Evolutionary conservation across 2,329 filamentous ascomycete species (phyloP).

Genomic region (Fusarium sp.): DNA sequence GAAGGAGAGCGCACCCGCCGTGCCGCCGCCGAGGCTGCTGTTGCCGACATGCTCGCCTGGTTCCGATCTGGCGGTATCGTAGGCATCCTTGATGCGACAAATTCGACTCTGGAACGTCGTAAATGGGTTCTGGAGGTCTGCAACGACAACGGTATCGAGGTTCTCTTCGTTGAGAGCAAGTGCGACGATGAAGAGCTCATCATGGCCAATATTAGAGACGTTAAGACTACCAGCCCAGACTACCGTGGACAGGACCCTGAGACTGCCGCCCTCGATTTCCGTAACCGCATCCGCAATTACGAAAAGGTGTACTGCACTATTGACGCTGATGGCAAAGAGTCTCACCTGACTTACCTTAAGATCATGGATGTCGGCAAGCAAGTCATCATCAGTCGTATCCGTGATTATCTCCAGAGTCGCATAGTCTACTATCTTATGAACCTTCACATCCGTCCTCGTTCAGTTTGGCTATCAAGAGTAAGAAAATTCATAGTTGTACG

Average conservation of each 20-base stretch:
- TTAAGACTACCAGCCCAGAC: conserved; percentile 96
- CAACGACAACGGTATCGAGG: conserved; percentile 81
- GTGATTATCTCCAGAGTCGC: conserved; percentile 95
- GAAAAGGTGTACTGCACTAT: conserved; percentile 97
- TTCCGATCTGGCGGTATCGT: conserved; percentile 86
- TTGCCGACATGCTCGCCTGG: conserved; percentile 95
- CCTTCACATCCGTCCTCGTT: conserved; percentile 94
- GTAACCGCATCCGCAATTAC: conserved; percentile 94
- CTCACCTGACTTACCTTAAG: conserved; percentile 92
- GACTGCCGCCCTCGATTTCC: conserved; percentile 88
- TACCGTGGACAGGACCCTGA: conserved; percentile 96
- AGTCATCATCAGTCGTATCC: conserved; percentile 97
- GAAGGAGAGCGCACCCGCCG: conserved; percentile 91
- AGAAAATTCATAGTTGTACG: conserved; percentile 51
- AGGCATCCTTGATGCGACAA: conserved; percentile 95
- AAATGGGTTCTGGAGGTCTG: conserved; percentile 92
- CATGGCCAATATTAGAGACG: conserved; percentile 97
- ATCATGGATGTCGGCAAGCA: conserved; percentile 96
- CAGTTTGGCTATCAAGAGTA: conserved; percentile 95
- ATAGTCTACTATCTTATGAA: conserved; percentile 99
- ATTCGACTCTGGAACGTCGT: conserved; percentile 90
- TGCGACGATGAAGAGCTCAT: conserved; percentile 96
- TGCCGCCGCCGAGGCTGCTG: conserved; percentile 90
- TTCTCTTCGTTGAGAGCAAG: conserved; percentile 95
- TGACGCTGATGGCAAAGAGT: conserved; percentile 82